Evolutionary conservation across 1,284 basidiomycete genomes (phyloP).

Genomic region (Tilletia caries): DNA sequence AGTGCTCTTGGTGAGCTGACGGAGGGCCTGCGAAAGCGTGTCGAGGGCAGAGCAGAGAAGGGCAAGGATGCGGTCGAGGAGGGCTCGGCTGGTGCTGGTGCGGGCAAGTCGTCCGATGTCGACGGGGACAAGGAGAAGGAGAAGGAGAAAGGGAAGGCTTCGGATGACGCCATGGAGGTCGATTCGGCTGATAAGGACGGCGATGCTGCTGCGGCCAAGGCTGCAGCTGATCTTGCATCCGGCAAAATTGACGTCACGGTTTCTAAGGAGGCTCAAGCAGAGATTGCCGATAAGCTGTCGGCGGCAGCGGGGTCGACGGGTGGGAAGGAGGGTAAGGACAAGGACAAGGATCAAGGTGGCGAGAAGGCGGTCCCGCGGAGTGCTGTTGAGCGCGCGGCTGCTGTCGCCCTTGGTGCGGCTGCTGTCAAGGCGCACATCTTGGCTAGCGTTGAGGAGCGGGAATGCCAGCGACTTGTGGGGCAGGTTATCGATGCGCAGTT

Average conservation of each 20-base stretch:
- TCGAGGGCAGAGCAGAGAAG: conserved; percentile 14
- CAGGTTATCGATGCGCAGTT: conserved; percentile 85
- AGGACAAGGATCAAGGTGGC: conserved; percentile 26
- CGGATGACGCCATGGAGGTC: conserved; percentile 14
- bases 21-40: conserved; percentile 38
- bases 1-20: conserved; percentile 68
- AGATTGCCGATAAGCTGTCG: not conserved
- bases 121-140: not conserved
- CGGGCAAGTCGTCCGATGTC: not conserved
- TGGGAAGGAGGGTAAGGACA: conserved; percentile 29
- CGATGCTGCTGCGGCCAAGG: conserved; percentile 27
- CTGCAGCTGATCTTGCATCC: not conserved
- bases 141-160: not conserved
- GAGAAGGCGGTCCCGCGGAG: conserved; percentile 34
- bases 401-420: conserved; percentile 69
- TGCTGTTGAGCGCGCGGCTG: conserved; percentile 46
- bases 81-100: too few species aligned
- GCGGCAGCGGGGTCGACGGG: conserved; percentile 9
- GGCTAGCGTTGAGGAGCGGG: conserved; percentile 77
- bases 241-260: conserved; percentile 13
- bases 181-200: conserved; percentile 27
- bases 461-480: conserved; percentile 75
- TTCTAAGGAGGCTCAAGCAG: conserved; percentile 11
- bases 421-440: conserved; percentile 79
- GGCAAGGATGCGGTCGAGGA: not conserved